Percentiles rank a stretch among this genome's conserved stretches.
phyloP scores from a whole-genome alignment of 331 rosid genomes.

The Spiraea crenata region DNA sequence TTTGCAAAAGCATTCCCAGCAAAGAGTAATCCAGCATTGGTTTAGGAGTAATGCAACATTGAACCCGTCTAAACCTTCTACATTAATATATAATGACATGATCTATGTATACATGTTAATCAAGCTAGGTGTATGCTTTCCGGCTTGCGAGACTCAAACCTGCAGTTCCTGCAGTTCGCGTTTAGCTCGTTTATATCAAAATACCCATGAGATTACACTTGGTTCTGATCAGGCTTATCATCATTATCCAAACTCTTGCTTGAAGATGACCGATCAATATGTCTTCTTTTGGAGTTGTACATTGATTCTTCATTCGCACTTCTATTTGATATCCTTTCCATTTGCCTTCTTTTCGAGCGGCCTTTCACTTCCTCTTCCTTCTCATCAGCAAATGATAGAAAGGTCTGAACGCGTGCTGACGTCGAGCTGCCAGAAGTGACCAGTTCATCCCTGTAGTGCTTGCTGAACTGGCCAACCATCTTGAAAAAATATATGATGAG shows the following conservation, averaged over 20 bases:
- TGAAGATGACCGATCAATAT: constrained; percentile 18
- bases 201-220: neutral
- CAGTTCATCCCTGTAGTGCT: constrained; percentile 23
- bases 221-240: constrained; percentile 6
- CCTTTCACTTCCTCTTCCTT: constrained; percentile 57
- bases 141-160: no score
- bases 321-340: constrained; percentile 52
- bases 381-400: constrained; percentile 68
- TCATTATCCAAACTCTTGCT: neutral
- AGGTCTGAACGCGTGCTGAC: constrained; percentile 47
- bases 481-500: constrained; percentile 37
- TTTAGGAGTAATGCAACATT: no score
- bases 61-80: no score
- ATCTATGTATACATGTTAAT: neutral
- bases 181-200: neutral
- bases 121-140: no score
- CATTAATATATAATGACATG: neutral
- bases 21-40: neutral
- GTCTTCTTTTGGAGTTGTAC: constrained; percentile 31
- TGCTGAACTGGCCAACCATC: constrained; percentile 47
- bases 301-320: constrained; percentile 33
- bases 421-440: constrained; percentile 11
- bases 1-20: neutral
- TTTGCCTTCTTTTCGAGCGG: constrained; percentile 57
- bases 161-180: no score